Base-by-base conservation (phyloP, 23 red algal genomes). In the Cyanidiococcus yangmingshanensis region DNA sequence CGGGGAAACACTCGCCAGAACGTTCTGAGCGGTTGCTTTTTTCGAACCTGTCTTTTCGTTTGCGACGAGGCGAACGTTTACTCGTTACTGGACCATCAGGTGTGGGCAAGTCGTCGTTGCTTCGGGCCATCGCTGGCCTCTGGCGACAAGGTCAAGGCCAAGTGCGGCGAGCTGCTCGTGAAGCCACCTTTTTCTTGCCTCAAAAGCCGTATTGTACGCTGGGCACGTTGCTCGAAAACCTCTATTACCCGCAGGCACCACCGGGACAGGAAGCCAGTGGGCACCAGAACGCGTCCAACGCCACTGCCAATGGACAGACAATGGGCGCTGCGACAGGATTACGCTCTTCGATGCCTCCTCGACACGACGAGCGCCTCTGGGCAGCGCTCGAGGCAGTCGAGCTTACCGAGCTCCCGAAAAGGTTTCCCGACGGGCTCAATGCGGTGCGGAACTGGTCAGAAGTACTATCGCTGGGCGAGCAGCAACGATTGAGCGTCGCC, bases 151-250 rank as follows among this genome's bases (percentile, higher is more conserved):
- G 92, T 37, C 75, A 38, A 0, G 92, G 92, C 26, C 25, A 40
- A 0, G 75, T 96, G 50, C 83, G 41, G 58, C 84, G 87, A 37
- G 75, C 85, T 1, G 31, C 76, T 26, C 34, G 68, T 2, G 77
- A 76, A 50, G 59, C 57, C 39, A 68, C 89, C 45, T 96, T 90
- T 67, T 96, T 96, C 79, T 76, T 96, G 21, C 92, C 92, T 1
- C 92, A 96, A 74, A 82, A 85, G 38, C 92, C 92, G 27, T 96
- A 90, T 50, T 90, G 86, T 79, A 96, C 92, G 45, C 76, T 96
- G 34, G 92, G 92, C 17, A 83, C 59, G 27, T 57, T 96, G 37
- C 83, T 83, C 51, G 86, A 89, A 34, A 84, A 96, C 40, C 76
- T 96, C 7, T 68, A 82, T 30, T 96, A 96, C 41, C 91, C 91